phyloP scores from a whole-genome alignment of 768 basidiomycete species.

The Multifurca ochricompacta region DNA sequence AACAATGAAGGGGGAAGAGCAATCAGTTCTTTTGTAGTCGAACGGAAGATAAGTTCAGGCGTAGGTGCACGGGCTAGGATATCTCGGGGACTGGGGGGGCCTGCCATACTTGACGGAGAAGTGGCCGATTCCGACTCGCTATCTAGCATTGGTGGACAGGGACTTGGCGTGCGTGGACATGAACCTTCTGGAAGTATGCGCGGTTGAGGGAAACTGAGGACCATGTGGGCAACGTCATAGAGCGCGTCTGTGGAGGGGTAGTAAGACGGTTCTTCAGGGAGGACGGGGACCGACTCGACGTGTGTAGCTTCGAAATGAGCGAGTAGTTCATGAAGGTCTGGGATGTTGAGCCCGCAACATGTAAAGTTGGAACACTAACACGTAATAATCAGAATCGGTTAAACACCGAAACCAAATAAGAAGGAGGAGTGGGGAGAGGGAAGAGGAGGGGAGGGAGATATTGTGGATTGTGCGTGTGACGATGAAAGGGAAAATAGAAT shows the following conservation, averaged over 20 bases:
- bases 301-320: slow-evolving; percentile 43
- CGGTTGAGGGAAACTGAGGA: slow-evolving; percentile 29
- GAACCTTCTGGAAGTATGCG: slow-evolving; percentile 23
- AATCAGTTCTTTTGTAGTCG: slow-evolving; percentile 6
- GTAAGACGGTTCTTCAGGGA: slow-evolving; percentile 10
- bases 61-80: not conserved
- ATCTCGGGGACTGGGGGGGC: slow-evolving; percentile 13
- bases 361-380: slow-evolving; percentile 38
- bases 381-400: not conserved
- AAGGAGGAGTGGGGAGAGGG: not conserved
- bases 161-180: slow-evolving; percentile 13
- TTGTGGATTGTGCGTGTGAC: no score
- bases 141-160: slow-evolving; percentile 8
- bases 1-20: slow-evolving; percentile 18
- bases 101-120: slow-evolving; percentile 3
- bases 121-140: slow-evolving; percentile 14
- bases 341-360: slow-evolving; percentile 40
- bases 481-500: no score
- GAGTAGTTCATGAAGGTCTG: slow-evolving; percentile 43
- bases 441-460: no score
- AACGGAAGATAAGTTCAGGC: not conserved
- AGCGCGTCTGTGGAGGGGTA: slow-evolving; percentile 10
- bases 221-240: slow-evolving; percentile 20
- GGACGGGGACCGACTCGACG: slow-evolving; percentile 24
- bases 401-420: not conserved